These are phyloP conservation scores for Linnemannia hyalina DNA, from an alignment of 192 early-diverging fungal genomes.

Conservation along the genomic window DNA sequence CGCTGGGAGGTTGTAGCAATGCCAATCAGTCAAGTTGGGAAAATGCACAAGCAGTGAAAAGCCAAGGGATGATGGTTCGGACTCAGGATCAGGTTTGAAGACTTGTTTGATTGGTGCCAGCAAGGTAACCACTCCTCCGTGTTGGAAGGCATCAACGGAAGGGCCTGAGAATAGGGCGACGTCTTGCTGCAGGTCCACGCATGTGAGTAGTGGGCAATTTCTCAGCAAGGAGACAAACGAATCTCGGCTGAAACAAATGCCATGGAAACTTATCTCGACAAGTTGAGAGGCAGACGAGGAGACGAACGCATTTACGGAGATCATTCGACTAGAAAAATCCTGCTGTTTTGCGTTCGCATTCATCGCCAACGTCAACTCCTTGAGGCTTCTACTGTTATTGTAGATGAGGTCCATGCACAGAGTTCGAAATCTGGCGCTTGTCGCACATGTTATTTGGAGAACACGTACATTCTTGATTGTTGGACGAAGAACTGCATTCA, in stretches of 20 bases:
- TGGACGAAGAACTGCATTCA: constrained; percentile 14
- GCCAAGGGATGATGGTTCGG: background rate
- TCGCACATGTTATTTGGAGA: constrained; percentile 3
- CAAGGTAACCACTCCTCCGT: constrained; percentile 8
- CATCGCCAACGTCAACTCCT: constrained; percentile 3
- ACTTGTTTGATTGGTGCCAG: constrained; percentile 6
- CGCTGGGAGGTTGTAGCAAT: background rate
- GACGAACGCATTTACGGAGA: constrained; percentile 10
- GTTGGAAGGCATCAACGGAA: constrained; percentile 21
- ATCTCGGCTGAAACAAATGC: constrained; percentile 13
- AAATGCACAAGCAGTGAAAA: constrained; percentile 21
- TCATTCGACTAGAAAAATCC: constrained; percentile 1
- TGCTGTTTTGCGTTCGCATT: background rate
- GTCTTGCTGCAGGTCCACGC: constrained; percentile 7
- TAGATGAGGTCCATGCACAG: constrained; percentile 19
- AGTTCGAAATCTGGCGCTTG: background rate
- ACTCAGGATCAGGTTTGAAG: constrained; percentile 17
- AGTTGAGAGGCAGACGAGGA: constrained; percentile 1
- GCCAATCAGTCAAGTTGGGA: constrained; percentile 7
- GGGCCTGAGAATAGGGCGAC: constrained; percentile 8
- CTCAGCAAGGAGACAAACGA: constrained; percentile 17
- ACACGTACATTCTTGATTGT: constrained; percentile 13
- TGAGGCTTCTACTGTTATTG: constrained; percentile 19
- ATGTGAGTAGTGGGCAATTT: constrained; percentile 15
- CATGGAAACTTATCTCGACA: background rate